Conservation (phyloP, 345 rosid genomes). For the Brassica nigra region DNA sequence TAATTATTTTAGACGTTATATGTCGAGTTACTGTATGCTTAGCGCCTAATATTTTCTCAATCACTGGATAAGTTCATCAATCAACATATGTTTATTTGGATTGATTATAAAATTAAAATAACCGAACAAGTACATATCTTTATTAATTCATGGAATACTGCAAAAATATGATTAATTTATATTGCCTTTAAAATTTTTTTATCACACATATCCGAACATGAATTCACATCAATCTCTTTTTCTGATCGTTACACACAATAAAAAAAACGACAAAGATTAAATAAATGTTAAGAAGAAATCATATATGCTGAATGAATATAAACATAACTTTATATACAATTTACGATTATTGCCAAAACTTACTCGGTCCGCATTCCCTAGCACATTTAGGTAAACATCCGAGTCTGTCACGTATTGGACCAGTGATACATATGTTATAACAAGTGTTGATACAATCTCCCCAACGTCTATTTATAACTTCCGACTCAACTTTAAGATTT, state of each 20-base stretch:
- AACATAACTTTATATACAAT: background rate
- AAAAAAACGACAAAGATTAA: background rate
- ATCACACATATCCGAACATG: slow-evolving; percentile 1
- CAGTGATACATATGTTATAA: background rate
- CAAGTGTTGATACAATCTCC: background rate
- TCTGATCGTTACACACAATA: background rate
- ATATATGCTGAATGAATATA: background rate
- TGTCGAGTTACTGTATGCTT: too few relatives aligned
- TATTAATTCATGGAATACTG: background rate
- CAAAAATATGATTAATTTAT: background rate
- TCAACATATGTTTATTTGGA: background rate
- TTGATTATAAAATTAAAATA: background rate
- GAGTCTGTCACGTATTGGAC: background rate
- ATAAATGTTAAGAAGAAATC: background rate
- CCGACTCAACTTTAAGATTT: background rate
- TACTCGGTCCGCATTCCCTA: background rate
- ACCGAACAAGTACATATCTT: background rate
- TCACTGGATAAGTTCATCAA: background rate
- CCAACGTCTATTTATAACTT: background rate
- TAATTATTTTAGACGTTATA: too few relatives aligned
- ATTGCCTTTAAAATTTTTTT: background rate
- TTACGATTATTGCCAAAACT: background rate
- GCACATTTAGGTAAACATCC: background rate
- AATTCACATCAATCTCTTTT: background rate
- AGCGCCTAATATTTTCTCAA: too few relatives aligned